Conservation (phyloP, 306 rosid genomes). For the Pterocarpus macrocarpus region DNA sequence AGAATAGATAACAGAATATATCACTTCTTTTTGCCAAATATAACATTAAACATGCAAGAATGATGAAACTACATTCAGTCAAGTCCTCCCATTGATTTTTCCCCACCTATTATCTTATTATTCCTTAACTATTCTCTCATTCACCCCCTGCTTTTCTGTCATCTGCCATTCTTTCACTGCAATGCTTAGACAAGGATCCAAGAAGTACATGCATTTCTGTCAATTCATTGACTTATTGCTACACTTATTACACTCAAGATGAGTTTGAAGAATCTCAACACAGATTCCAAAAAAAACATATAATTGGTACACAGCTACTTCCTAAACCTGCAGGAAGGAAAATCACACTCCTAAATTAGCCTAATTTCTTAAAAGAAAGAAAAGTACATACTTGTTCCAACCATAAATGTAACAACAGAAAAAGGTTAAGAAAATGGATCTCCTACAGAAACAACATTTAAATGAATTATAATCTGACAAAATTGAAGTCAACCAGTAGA, state of each 20-base stretch:
- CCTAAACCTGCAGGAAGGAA: constrained; percentile 4
- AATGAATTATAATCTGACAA: constrained; percentile 6
- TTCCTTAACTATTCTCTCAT: constrained; percentile 11
- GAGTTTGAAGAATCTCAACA: too few relatives aligned
- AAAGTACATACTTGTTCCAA: not conserved
- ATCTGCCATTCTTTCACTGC: not conserved
- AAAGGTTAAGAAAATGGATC: constrained; percentile 21
- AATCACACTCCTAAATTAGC: constrained; percentile 31
- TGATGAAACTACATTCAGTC: constrained; percentile 28
- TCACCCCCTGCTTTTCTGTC: constrained; percentile 16
- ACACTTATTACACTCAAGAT: too few relatives aligned
- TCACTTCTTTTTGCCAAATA: constrained; percentile 25
- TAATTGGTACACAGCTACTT: not conserved
- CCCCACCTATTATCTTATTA: constrained; percentile 19
- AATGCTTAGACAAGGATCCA: constrained; percentile 11
- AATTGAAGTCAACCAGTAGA: constrained; percentile 22
- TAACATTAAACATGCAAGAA: constrained; percentile 10
- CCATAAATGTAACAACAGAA: constrained; percentile 19
- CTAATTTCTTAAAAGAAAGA: constrained; percentile 18
- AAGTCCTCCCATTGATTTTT: not conserved
- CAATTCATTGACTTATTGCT: not conserved
- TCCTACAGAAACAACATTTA: constrained; percentile 10
- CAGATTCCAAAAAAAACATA: too few relatives aligned
- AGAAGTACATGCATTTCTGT: constrained; percentile 2
- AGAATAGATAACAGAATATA: constrained; percentile 6